phyloP scores from a whole-genome alignment of 1,284 basidiomycete species.

The Microbotryum saponariae region DNA sequence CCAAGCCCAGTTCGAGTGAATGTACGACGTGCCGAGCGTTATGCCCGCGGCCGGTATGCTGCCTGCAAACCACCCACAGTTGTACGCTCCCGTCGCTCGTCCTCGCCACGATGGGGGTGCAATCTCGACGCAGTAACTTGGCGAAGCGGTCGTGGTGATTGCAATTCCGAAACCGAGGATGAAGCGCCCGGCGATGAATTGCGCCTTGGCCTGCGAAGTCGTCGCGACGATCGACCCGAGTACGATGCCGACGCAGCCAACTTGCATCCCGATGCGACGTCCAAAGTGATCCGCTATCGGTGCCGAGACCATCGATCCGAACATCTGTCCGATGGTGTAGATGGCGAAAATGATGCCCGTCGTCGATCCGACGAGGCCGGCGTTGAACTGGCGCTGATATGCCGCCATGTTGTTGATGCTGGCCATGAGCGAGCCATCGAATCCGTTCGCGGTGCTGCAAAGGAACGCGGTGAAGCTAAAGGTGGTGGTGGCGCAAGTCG shows the following conservation, averaged over 20 bases:
- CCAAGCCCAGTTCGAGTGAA: slow-evolving; percentile 40
- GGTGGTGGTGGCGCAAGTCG: no score
- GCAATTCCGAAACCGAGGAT: slow-evolving; percentile 39
- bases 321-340: slow-evolving; percentile 14
- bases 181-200: background rate
- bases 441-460: slow-evolving; percentile 35
- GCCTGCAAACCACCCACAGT: slow-evolving; percentile 44
- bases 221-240: no score
- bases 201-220: background rate
- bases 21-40: slow-evolving; percentile 38
- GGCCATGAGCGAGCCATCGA: slow-evolving; percentile 25
- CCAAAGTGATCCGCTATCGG: slow-evolving; percentile 45
- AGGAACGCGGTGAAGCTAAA: slow-evolving; percentile 35
- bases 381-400: slow-evolving; percentile 36
- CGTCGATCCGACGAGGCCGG: slow-evolving; percentile 35
- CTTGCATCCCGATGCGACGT: no score
- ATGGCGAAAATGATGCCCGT: slow-evolving; percentile 35
- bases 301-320: slow-evolving; percentile 35
- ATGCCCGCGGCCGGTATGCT: slow-evolving; percentile 41
- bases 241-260: no score
- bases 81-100: slow-evolving; percentile 51
- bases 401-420: slow-evolving; percentile 37
- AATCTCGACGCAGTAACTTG: slow-evolving; percentile 50
- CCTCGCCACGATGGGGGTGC: slow-evolving; percentile 59
- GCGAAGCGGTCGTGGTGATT: slow-evolving; percentile 50